Conservation (phyloP, 2,329 filamentous ascomycete genomes). For the Fusarium udum region DNA sequence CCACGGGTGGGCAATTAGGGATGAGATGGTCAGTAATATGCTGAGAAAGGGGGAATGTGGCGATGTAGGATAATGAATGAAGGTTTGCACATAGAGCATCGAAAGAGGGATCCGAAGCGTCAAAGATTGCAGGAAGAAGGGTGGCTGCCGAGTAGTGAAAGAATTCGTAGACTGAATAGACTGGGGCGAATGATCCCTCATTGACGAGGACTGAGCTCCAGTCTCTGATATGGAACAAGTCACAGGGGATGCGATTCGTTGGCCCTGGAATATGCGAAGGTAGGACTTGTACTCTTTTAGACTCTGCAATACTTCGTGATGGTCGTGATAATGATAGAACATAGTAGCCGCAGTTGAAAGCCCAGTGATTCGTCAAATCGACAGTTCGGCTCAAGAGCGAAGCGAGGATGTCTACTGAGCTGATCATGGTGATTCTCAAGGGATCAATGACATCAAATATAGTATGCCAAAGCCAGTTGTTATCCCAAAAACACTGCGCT, state of each 20-base stretch:
- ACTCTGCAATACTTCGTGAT: not conserved
- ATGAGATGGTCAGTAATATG: constrained; percentile 64
- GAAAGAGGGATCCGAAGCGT: constrained; percentile 52
- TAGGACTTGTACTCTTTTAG: not conserved
- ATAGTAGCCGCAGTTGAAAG: constrained; percentile 71
- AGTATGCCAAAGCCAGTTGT: constrained; percentile 63
- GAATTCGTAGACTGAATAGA: constrained; percentile 77
- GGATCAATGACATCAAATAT: constrained; percentile 65
- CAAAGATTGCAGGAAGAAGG: constrained; percentile 63
- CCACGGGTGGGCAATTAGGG: constrained; percentile 58
- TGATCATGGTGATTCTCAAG: constrained; percentile 63
- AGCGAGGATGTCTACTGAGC: constrained; percentile 70
- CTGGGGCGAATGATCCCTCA: constrained; percentile 77
- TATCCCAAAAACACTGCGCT: constrained; percentile 37
- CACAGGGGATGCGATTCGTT: constrained; percentile 41
- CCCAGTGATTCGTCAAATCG: constrained; percentile 67
- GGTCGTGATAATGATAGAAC: constrained; percentile 60
- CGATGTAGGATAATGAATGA: constrained; percentile 66
- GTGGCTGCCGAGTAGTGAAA: constrained; percentile 72
- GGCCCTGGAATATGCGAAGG: constrained; percentile 25
- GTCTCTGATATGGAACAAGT: constrained; percentile 66
- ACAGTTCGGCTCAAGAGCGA: constrained; percentile 67
- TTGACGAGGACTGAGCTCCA: constrained; percentile 76
- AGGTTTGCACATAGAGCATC: constrained; percentile 52
- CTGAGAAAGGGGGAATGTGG: constrained; percentile 72